Base-by-base conservation (phyloP, 2,329 filamentous ascomycete genomes). In the Paraphoma sp. region DNA sequence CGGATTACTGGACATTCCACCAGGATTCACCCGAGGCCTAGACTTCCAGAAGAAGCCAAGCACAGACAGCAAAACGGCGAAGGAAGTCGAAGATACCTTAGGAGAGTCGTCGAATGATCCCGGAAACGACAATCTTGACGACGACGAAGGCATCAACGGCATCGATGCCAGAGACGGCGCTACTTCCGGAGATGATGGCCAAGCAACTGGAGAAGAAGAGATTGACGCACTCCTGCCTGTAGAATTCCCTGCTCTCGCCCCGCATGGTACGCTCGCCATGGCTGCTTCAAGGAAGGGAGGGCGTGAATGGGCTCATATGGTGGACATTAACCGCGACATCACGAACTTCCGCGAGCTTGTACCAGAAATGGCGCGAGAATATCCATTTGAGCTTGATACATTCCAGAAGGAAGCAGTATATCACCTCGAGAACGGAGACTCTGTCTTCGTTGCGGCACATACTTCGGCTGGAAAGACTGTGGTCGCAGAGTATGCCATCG, bases 371-470 rank as follows among this genome's bases (percentile, higher is more conserved):
- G 95, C 95, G 1, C 86, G 90, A 62, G 90, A 96, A 62, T 99
- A 93, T 91, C 93, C 94, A 0, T 99, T 99, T 65, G 95, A 99
- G 76, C 86, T 98, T 36, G 95, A 99, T 69, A 97, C 91, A 0
- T 99, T 99, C 79, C 95, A 99, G 73, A 99, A 99, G 73, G 95
- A 99, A 79, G 95, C 95, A 6, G 91, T 99, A 2, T 99, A 98
- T 74, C 95, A 98, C 78, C 86, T 99, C 3, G 95, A 99, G 74
- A 93, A 90, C 70, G 94, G 95, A 16, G 95, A 99, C 72, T 98
- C 94, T 0, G 95, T 99, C 28, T 99, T 99, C 69, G 95, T 99
- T 48, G 95, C 95, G 9, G 95, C 95, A 0, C 95, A 99, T 74
- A 99, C 95, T 0, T 99, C 95, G 33, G 95, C 95, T 18, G 95